Percentiles rank a stretch among this genome's conserved stretches.
Evolutionary conservation across 306 rosid genomes (phyloP).

Genomic region (Trifolium dubium): DNA sequence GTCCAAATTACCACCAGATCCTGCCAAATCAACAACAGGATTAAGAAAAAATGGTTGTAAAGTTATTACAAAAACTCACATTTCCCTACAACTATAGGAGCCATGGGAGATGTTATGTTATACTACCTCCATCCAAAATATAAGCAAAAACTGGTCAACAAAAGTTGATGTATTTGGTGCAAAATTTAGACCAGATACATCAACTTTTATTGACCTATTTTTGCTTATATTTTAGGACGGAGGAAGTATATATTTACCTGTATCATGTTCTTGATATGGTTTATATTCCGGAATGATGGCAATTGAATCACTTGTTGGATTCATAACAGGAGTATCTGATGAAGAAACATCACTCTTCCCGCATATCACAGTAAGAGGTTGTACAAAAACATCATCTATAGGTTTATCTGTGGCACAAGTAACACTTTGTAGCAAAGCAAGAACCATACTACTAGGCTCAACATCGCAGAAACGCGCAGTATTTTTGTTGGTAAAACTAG

Average conservation of each 20-base stretch:
- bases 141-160: too few species aligned
- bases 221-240: too few species aligned
- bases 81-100: neutral
- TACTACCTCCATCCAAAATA: too few species aligned
- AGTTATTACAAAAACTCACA: neutral
- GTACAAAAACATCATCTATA: constrained; percentile 43
- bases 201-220: too few species aligned
- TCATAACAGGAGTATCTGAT: constrained; percentile 33
- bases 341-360: constrained; percentile 41
- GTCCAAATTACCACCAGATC: constrained; percentile 43
- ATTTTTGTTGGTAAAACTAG: constrained; percentile 52
- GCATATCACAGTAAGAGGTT: constrained; percentile 42
- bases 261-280: constrained; percentile 44
- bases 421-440: constrained; percentile 52
- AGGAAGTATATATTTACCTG: constrained; percentile 42
- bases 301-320: constrained; percentile 42
- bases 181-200: too few species aligned
- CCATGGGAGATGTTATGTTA: neutral
- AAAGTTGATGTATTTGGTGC: too few species aligned
- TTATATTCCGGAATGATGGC: constrained; percentile 27
- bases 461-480: constrained; percentile 47
- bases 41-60: constrained; percentile 5
- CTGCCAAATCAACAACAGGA: constrained; percentile 48
- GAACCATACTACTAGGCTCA: constrained; percentile 65
- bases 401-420: constrained; percentile 45